Base-by-base conservation (phyloP, 495 filamentous ascomycete species). In the Collariella sp. region DNA sequence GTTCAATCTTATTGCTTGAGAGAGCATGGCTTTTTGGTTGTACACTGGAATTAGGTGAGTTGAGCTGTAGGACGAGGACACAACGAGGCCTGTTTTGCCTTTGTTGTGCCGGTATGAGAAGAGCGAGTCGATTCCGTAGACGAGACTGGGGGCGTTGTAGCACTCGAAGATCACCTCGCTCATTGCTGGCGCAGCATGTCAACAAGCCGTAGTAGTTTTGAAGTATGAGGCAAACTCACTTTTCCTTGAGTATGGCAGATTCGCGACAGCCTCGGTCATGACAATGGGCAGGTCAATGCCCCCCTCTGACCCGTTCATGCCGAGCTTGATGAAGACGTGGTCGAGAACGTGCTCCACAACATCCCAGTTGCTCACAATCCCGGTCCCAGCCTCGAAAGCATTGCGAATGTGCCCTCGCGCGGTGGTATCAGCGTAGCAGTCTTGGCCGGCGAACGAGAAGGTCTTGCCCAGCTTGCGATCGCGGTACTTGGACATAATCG, bases 21-120 rank as follows among this genome's bases (percentile, higher is more conserved):
- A 80, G 19, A 96, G 77, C 33, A 96, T 68, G 7, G 91, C 80
- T 69, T 93, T 94, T 7, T 78, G 82, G 50, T 95, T 82, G 47
- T 95, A 75, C 1, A 98, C 88, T 3, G 93, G 93, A 43, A 98
- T 95, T n/a, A 97, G 73, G 65, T 98, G 94, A 1, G 93, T 98
- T 1, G 93, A 83, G 19, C 87, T 94, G 62, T 96, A 85, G 2
- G 90, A 91, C 0, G 89, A 94, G 5, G 89, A 94, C 12, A 98
- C 79, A 20, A 98, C 87, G 2, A 97, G 75, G 10, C 93, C 93
- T 20, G 84, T 89, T n/a, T 74, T 82, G 52, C 93, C 93, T 43
- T 84, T 78, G 63, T 98, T 97, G 70, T 95, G 86, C 35, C 83
- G 80, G 74, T 94, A 98, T 7, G 91, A 91, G 70, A 97, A 96